phyloP scores from a whole-genome alignment of 2,329 filamentous ascomycete species.

The Dactylonectria estremocensis region DNA sequence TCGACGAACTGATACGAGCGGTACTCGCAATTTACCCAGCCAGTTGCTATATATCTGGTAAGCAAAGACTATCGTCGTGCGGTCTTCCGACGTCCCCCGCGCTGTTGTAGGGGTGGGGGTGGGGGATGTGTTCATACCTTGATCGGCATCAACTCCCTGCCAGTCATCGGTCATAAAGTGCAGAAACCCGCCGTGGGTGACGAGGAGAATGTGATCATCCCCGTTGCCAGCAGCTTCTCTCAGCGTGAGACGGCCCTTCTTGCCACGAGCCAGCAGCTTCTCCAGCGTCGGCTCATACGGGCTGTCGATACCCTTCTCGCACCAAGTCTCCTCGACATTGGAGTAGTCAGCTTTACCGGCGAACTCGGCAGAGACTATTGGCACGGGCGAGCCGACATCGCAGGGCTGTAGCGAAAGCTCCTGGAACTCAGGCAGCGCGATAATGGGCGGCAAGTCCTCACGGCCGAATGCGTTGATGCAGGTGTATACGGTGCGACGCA shows the following conservation, averaged over 20 bases:
- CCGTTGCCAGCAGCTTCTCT: slow-evolving; percentile 61
- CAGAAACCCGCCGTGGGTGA: slow-evolving; percentile 87
- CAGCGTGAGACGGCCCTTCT: slow-evolving; percentile 73
- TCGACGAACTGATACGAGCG: slow-evolving; percentile 77
- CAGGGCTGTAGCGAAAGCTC: slow-evolving; percentile 83
- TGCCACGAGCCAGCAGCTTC: slow-evolving; percentile 74
- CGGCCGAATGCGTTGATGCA: slow-evolving; percentile 78
- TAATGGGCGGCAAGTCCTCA: slow-evolving; percentile 62
- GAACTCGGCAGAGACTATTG: slow-evolving; percentile 73
- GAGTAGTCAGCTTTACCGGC: slow-evolving; percentile 74
- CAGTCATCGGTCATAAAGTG: slow-evolving; percentile 91
- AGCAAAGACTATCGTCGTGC: slow-evolving; percentile 13
- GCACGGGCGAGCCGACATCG: slow-evolving; percentile 77
- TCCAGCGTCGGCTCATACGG: slow-evolving; percentile 63
- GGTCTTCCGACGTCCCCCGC: not conserved
- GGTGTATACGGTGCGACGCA: slow-evolving; percentile 86
- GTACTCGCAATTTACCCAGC: slow-evolving; percentile 82
- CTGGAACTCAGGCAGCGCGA: slow-evolving; percentile 82
- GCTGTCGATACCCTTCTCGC: slow-evolving; percentile 69
- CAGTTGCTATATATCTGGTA: slow-evolving; percentile 68
- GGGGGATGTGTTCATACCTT: slow-evolving; percentile 54
- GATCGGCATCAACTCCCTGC: slow-evolving; percentile 67
- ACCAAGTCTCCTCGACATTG: slow-evolving; percentile 78
- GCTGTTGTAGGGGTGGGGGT: not conserved
- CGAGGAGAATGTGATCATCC: slow-evolving; percentile 79